These are phyloP conservation scores for Ceratocystis huliohia DNA, from an alignment of 2,329 filamentous ascomycete species.

Conservation along the genomic window DNA sequence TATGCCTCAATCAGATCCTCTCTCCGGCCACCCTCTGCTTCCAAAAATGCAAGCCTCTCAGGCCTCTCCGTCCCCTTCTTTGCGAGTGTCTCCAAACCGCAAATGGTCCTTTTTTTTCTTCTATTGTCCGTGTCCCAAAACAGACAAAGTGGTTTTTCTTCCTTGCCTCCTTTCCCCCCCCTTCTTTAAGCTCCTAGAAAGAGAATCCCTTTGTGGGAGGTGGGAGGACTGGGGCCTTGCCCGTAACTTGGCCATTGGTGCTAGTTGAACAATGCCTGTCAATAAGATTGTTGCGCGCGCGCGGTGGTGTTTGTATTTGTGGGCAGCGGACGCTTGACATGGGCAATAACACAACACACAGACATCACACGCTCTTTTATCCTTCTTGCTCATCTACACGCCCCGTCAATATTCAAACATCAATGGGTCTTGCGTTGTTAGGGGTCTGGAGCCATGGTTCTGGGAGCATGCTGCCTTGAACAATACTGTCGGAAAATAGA, in stretches of 20 bases:
- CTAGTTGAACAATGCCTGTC: slow-evolving; percentile 1
- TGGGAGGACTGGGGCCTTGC: background rate
- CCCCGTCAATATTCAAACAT: background rate
- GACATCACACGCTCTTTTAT: background rate
- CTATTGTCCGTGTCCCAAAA: slow-evolving; percentile 1
- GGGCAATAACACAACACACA: too few species aligned
- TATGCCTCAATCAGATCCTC: background rate
- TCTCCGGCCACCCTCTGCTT: background rate
- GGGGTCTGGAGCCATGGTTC: background rate
- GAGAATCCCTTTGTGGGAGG: background rate
- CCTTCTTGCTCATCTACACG: background rate
- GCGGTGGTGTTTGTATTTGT: background rate
- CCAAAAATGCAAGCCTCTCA: background rate
- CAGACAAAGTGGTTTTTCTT: slow-evolving; percentile 4
- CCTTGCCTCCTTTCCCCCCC: background rate
- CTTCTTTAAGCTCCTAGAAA: background rate
- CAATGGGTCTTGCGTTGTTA: background rate
- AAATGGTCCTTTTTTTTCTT: background rate
- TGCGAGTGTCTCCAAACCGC: background rate
- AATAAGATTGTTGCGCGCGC: background rate
- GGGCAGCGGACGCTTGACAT: background rate
- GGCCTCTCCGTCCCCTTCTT: background rate
- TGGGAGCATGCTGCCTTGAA: background rate
- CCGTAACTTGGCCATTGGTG: background rate
- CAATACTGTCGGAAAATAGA: background rate